Evolutionary conservation across 495 filamentous ascomycete species (phyloP), one percentile per base, ranked within the genome.

Genomic region (Aspergillus coremiiformis): DNA sequence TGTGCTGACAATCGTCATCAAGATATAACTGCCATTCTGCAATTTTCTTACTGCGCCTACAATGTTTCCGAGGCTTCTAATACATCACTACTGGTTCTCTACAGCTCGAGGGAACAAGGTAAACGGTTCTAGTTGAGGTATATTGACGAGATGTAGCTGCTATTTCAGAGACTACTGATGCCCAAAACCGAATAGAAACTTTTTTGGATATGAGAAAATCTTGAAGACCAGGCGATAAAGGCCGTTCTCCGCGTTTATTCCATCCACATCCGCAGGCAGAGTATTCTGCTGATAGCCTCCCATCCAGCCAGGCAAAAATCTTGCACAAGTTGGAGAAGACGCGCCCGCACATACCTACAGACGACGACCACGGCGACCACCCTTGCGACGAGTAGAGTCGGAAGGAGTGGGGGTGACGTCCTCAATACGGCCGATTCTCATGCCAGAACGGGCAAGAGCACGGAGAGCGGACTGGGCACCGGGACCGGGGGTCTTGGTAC

Each of bases 341-440:
- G 59, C 23, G 56, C 55, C 54, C 54, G 65, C 69, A 73, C 54
- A 67, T 61, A 67, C 71, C 84, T 79, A 97, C 72, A 99, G 84
- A 92, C 93, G 91, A 76, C 93, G 93, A 96, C 93, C 93, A 86
- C 93, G 91, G 75, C 93, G 89, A 95, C 93, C 93, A 78, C 93
- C 93, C 86, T 99, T 99, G 74, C 92, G 87, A 74, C 93, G 88
- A 62, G 93, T 99, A 73, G 86, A 92, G 78, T 99, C 93, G 71
- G 93, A 97, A 59, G 93, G 93, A 30, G 93, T 97, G 57, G 93
- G 93, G 60, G 93, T 99, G 53, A 99, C 93, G 74, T 99, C 93
- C 85, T 99, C 93, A 66, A 99, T 99, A 65, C 93, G 84, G 66
- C 93, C 93, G 69, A 99, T 99, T 78, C 91, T 90, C 93, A 99